Evolutionary conservation across 257 asterid species (phyloP), one percentile per base, ranked within the genome.

Genomic region (Nicotiana tabacum): DNA sequence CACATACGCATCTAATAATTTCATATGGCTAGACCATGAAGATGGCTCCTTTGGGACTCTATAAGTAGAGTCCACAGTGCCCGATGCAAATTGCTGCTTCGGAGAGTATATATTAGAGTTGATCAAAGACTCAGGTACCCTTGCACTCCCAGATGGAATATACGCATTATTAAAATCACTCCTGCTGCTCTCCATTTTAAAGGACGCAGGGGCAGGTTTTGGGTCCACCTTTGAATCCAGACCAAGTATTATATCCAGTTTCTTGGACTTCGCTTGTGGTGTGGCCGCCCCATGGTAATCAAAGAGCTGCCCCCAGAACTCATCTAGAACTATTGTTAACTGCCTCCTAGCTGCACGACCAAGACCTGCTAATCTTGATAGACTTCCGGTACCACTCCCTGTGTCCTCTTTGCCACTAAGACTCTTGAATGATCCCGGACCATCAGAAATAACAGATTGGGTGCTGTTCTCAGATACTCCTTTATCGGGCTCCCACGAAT

Each of bases 291-390:
- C 99, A 77, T 94, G 91, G 69, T 84, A 93, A 90, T 94, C 96
- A 86, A 93, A 96, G 83, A 96, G 84, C 88, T 93, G 98, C 60
- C 97, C 98, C 99, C 99, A 94, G 83, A 96, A 96, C 62, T 94
- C 98, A 82, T 91, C 95, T 57, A 94, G 97, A 83, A 85, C 79
- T 12, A 81, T 78, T 69, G 98, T 88, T 65, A 96, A 81, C 83
- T 94, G 98, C 76, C 97, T 95, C 90, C 99, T 90, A 39, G 94
- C 98, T 51, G 99, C 94, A 77, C 98, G 98, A 30, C 99, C 98
- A 80, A 96, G 91, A 77, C 99, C 98, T 53, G 91, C 97, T 84
- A 93, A 78, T 86, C 97, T 91, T 4, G 98, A 96, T 46, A 94
- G 95, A 74, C 98, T 94, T 80, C 98, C 98, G 0, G 95, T 77